Conservation (phyloP, 148 eudicot species). For the Drosera capensis region DNA sequence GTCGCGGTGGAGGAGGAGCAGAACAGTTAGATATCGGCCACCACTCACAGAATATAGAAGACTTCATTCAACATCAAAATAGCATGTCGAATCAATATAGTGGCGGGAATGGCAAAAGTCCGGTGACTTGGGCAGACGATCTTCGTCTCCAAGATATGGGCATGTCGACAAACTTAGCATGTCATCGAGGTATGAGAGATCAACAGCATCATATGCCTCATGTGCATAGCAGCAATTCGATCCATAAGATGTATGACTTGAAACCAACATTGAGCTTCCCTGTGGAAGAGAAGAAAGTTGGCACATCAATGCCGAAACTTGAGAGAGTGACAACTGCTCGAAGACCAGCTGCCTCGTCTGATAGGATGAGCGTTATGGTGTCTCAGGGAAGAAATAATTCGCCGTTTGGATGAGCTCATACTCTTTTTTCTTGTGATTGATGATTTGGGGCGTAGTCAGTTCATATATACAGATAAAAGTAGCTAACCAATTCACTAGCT, state of each 20-base stretch:
- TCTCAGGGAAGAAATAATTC: not conserved
- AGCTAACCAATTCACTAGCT: too few species aligned
- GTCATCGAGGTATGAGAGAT: slow-evolving; percentile 7
- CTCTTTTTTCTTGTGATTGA: too few species aligned
- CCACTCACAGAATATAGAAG: slow-evolving; percentile 23
- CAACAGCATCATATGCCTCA: not conserved
- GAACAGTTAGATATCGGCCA: too few species aligned
- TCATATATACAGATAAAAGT: too few species aligned
- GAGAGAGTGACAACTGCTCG: slow-evolving; percentile 1
- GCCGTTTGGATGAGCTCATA: not conserved
- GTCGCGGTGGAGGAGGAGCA: slow-evolving; percentile 17
- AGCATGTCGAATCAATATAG: slow-evolving; percentile 29
- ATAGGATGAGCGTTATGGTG: not conserved
- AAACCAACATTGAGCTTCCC: slow-evolving; percentile 17
- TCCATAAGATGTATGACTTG: slow-evolving; percentile 19
- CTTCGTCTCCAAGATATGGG: slow-evolving; percentile 48
- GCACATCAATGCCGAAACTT: not conserved
- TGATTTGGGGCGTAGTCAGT: too few species aligned
- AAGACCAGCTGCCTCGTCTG: not conserved
- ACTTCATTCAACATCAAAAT: slow-evolving; percentile 25
- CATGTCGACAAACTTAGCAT: slow-evolving; percentile 1
- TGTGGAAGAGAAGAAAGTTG: slow-evolving; percentile 16
- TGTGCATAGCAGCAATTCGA: slow-evolving; percentile 9
- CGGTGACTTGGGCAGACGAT: slow-evolving; percentile 44
- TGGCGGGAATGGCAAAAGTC: slow-evolving; percentile 34